Conservation (phyloP, 2,329 filamentous ascomycete genomes). For the Fusarium algeriense region DNA sequence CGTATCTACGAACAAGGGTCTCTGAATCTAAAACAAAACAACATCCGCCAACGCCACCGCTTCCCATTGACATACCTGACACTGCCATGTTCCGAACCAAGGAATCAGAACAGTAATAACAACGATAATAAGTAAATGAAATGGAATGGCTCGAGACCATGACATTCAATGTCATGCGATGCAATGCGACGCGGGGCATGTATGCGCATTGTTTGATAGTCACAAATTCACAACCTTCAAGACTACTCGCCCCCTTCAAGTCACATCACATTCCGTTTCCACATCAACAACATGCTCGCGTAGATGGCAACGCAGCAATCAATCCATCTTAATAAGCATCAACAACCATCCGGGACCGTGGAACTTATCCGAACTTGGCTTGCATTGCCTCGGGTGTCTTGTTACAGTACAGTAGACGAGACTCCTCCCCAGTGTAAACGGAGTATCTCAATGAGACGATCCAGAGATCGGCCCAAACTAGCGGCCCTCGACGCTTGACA, state of each 20-base stretch:
- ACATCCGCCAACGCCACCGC: conserved; percentile 30
- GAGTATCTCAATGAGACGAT: conserved; percentile 28
- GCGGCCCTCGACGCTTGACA: conserved; percentile 21
- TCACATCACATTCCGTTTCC: conserved; percentile 37
- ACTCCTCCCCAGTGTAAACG: not conserved
- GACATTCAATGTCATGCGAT: conserved; percentile 9
- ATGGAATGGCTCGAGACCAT: conserved; percentile 10
- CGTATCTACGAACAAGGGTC: not conserved
- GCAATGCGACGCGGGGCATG: conserved; percentile 12
- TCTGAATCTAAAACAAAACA: conserved; percentile 39
- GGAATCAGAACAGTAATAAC: conserved; percentile 14
- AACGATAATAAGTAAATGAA: not conserved
- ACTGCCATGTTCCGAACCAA: conserved; percentile 11
- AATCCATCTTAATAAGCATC: conserved; percentile 12
- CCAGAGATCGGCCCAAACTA: conserved; percentile 22
- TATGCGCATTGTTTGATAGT: conserved; percentile 11
- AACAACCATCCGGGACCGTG: conserved; percentile 2
- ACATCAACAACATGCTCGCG: conserved; percentile 30
- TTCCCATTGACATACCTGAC: conserved; percentile 27
- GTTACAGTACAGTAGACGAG: not conserved
- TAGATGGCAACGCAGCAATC: conserved; percentile 10
- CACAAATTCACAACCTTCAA: conserved; percentile 11
- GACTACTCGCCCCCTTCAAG: conserved; percentile 18
- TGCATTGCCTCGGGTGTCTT: conserved; percentile 18
- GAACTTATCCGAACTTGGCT: conserved; percentile 5